phyloP scores from a whole-genome alignment of 441 rosid species.

The Eruca vesicaria region DNA sequence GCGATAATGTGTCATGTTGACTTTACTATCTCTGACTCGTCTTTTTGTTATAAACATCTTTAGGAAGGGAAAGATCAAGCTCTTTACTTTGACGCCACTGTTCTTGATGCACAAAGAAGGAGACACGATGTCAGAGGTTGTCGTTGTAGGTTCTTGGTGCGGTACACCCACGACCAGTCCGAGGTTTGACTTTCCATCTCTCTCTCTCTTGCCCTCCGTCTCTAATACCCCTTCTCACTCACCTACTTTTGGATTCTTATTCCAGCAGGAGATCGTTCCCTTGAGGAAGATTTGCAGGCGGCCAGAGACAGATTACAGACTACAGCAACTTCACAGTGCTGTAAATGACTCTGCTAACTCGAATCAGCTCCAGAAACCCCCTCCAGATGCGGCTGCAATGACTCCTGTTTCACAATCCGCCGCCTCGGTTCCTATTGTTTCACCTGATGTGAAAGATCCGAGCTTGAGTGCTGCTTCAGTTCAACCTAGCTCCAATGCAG shows the following conservation, averaged over 20 bases:
- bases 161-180: conserved; percentile 92
- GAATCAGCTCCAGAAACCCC: conserved; percentile 46
- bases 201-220: conserved; percentile 12
- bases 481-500: conserved; percentile 28
- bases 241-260: conserved; percentile 14
- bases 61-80: conserved; percentile 99
- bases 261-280: conserved; percentile 87
- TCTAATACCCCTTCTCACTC: neutral
- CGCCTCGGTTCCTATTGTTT: conserved; percentile 14
- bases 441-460: conserved; percentile 17
- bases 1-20: neutral
- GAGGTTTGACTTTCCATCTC: conserved; percentile 57
- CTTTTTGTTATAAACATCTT: conserved; percentile 21
- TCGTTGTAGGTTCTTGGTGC: conserved; percentile 95
- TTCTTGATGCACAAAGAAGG: conserved; percentile 94
- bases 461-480: conserved; percentile 18
- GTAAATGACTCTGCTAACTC: conserved; percentile 40
- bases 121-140: conserved; percentile 99
- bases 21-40: conserved; percentile 2
- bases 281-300: conserved; percentile 89
- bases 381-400: conserved; percentile 17
- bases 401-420: conserved; percentile 11
- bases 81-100: conserved; percentile 92
- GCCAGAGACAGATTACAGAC: conserved; percentile 91
- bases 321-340: conserved; percentile 81